Evolutionary conservation across 108 stramenopile genomes (phyloP).

Genomic region (Chaetoceros muelleri): DNA sequence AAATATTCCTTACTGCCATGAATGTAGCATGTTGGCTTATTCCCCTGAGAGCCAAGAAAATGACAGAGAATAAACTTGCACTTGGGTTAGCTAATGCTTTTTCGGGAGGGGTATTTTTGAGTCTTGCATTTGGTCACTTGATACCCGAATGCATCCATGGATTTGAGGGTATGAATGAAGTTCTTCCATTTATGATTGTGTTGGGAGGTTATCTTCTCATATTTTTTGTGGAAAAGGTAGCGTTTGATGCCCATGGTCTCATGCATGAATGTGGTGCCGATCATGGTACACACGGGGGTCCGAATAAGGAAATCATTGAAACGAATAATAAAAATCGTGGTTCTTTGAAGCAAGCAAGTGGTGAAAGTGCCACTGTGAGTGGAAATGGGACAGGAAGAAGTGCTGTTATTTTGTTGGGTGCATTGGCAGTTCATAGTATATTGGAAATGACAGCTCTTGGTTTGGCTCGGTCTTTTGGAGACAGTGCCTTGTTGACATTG

Average conservation of each 20-base stretch:
- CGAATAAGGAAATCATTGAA: conserved; percentile 10
- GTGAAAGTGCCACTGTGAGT: too few relatives aligned
- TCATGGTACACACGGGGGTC: conserved; percentile 1
- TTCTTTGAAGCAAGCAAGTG: too few relatives aligned
- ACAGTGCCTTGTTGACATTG: conserved; percentile 79
- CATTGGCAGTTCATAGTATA: conserved; percentile 89
- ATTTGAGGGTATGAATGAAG: conserved; percentile 73
- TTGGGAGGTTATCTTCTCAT: conserved; percentile 87
- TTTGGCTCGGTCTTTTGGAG: conserved; percentile 66
- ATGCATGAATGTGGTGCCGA: conserved; percentile 47
- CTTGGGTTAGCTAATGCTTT: conserved; percentile 91
- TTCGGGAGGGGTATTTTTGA: conserved; percentile 93
- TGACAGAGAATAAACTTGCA: conserved; percentile 67
- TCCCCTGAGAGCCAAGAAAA: conserved; percentile 69
- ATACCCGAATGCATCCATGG: conserved; percentile 90
- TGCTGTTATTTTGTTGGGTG: conserved; percentile 89
- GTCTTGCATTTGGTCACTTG: conserved; percentile 92
- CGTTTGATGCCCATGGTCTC: conserved; percentile 86
- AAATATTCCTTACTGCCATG: conserved; percentile 68
- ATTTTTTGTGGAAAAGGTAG: conserved; percentile 96
- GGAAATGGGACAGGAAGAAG: conserved; percentile 48
- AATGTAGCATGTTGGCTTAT: conserved; percentile 87
- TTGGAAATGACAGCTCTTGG: conserved; percentile 95
- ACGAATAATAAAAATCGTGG: conserved; percentile 8
- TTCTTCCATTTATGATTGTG: conserved; percentile 67